Conservation (phyloP, 805 yeast genomes). For the Ogataea paraovalis region DNA sequence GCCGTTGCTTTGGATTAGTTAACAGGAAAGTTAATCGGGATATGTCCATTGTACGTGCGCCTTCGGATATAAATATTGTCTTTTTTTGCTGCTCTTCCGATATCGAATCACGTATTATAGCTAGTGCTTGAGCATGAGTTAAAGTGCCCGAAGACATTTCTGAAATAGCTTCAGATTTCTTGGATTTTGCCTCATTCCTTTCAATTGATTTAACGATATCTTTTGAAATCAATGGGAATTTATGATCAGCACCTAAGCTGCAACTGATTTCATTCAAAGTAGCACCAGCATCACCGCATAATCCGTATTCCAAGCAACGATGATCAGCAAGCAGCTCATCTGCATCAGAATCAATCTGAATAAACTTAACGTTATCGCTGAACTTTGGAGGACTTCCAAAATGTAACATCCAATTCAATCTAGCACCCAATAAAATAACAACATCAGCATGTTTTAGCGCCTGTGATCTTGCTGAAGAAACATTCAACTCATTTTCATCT, state of each 20-base stretch:
- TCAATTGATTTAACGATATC: slow-evolving; percentile 26
- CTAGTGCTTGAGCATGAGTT: slow-evolving; percentile 54
- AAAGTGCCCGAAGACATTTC: slow-evolving; percentile 22
- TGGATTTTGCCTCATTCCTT: slow-evolving; percentile 31
- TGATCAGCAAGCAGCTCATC: slow-evolving; percentile 39
- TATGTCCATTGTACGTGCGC: slow-evolving; percentile 76
- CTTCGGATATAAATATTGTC: slow-evolving; percentile 54
- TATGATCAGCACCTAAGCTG: slow-evolving; percentile 12
- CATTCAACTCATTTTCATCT: slow-evolving; percentile 44
- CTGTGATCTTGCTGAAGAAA: slow-evolving; percentile 62
- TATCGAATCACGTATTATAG: slow-evolving; percentile 40
- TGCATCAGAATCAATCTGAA: slow-evolving; percentile 53
- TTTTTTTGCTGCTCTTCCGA: slow-evolving; percentile 22
- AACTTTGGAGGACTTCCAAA: slow-evolving; percentile 59
- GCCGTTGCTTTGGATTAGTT: slow-evolving; percentile 45
- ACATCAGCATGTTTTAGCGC: slow-evolving; percentile 57
- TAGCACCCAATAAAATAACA: slow-evolving; percentile 57
- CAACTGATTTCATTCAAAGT: slow-evolving; percentile 35
- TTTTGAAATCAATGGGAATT: slow-evolving; percentile 29
- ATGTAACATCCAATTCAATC: slow-evolving; percentile 72
- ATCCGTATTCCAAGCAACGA: slow-evolving; percentile 8
- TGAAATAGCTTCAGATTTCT: slow-evolving; percentile 28
- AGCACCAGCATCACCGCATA: slow-evolving; percentile 46
- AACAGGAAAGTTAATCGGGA: slow-evolving; percentile 61
- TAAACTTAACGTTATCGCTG: slow-evolving; percentile 39